phyloP scores from a whole-genome alignment of 1,284 basidiomycete genomes.

The Exobasidium rhododendri region DNA sequence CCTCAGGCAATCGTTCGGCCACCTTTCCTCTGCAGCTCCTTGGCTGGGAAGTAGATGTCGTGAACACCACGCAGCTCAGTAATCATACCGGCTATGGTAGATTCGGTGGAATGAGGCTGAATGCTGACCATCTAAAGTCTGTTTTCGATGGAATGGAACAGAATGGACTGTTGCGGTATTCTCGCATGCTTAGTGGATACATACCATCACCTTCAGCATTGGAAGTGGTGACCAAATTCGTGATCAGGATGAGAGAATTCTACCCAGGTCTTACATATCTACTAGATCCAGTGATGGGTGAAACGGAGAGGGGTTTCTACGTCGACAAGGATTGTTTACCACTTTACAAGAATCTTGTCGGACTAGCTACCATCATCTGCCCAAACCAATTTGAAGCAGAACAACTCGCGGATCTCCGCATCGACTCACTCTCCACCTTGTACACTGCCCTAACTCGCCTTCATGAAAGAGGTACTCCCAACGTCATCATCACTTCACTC shows the following conservation, averaged over 20 bases:
- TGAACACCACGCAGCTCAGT: slow-evolving; percentile 77
- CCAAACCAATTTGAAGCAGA: slow-evolving; percentile 99
- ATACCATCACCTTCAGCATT: slow-evolving; percentile 81
- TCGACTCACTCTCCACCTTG: slow-evolving; percentile 68
- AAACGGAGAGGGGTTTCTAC: slow-evolving; percentile 63
- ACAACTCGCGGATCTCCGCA: slow-evolving; percentile 57
- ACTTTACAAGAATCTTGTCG: slow-evolving; percentile 75
- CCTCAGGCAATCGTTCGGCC: slow-evolving; percentile 74
- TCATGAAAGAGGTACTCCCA: slow-evolving; percentile 73
- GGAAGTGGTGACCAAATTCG: slow-evolving; percentile 65
- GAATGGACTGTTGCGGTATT: slow-evolving; percentile 44
- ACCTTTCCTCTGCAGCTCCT: slow-evolving; percentile 91
- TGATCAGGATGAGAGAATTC: slow-evolving; percentile 62
- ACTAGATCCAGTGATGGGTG: slow-evolving; percentile 69
- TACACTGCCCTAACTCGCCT: slow-evolving; percentile 69
- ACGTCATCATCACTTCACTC: slow-evolving; percentile 82
- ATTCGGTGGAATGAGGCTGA: slow-evolving; percentile 56
- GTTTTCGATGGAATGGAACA: slow-evolving; percentile 49
- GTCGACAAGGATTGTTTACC: slow-evolving; percentile 84
- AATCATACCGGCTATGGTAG: slow-evolving; percentile 79
- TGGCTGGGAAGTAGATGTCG: slow-evolving; percentile 92
- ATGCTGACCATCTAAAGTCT: slow-evolving; percentile 54
- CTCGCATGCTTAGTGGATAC: slow-evolving; percentile 62
- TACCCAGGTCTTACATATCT: slow-evolving; percentile 72
- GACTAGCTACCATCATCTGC: slow-evolving; percentile 81